phyloP scores from a whole-genome alignment of 2,329 filamentous ascomycete genomes.

The Lachnellula arida region DNA sequence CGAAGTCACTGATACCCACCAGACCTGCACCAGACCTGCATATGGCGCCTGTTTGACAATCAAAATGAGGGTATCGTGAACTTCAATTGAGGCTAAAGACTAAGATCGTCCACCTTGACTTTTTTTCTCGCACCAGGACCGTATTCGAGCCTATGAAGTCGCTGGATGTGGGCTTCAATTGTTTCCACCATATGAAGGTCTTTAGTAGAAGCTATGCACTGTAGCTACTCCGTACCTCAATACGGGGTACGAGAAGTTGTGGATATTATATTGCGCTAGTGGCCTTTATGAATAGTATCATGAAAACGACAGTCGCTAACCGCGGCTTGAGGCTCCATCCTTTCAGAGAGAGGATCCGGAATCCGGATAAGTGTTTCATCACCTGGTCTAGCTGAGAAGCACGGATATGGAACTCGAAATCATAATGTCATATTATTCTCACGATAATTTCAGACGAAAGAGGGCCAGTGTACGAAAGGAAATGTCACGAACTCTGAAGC shows the following conservation, averaged over 20 bases:
- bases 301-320: not conserved
- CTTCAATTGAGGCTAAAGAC: not conserved
- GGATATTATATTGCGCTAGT: not conserved
- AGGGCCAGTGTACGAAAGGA: not conserved
- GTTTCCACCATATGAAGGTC: not conserved
- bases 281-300: not conserved
- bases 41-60: not conserved
- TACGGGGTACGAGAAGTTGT: not conserved
- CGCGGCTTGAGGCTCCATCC: slow-evolving; percentile 1
- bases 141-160: slow-evolving; percentile 1
- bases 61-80: not conserved
- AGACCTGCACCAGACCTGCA: not conserved
- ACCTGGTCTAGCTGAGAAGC: slow-evolving; percentile 20
- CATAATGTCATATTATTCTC: slow-evolving; percentile 8
- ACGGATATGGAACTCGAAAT: slow-evolving; percentile 13
- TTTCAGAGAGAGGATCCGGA: not conserved
- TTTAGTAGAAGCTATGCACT: not conserved
- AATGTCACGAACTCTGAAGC: not conserved
- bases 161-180: not conserved
- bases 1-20: not conserved
- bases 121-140: not conserved
- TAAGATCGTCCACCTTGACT: not conserved
- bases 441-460: slow-evolving; percentile 6
- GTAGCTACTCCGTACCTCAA: not conserved
- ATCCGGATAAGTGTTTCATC: slow-evolving; percentile 5